Percentiles rank a stretch among this genome's conserved stretches.
Evolutionary conservation across 1,284 basidiomycete species (phyloP).

Genomic region (Sparassis latifolia): DNA sequence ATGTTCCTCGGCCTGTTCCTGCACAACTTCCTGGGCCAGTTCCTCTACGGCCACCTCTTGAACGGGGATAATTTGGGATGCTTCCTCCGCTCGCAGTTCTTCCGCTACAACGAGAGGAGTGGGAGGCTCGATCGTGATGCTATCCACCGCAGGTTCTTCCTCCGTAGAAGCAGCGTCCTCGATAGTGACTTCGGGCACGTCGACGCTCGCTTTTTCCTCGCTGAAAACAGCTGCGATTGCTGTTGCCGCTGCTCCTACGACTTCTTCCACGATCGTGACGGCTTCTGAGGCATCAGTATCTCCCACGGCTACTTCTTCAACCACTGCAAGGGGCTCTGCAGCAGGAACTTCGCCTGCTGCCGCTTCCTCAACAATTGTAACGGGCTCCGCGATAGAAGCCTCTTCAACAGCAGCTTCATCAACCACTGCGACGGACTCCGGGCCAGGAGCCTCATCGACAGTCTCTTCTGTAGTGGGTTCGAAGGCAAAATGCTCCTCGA

Average conservation of each 20-base stretch:
- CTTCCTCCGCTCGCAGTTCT: no score
- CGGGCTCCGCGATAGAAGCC: slow-evolving; percentile 1
- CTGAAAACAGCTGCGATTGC: neutral
- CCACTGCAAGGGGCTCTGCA: slow-evolving; percentile 5
- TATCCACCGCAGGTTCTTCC: neutral
- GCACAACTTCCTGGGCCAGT: no score
- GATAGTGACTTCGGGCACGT: slow-evolving; percentile 1
- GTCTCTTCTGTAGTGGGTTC: neutral
- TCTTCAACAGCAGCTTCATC: slow-evolving; percentile 5
- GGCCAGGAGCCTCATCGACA: slow-evolving; percentile 6
- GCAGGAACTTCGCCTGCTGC: slow-evolving; percentile 1
- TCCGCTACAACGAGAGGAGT: no score
- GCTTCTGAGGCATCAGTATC: neutral
- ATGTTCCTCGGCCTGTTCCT: no score
- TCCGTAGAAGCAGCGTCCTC: slow-evolving; percentile 3
- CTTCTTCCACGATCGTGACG: neutral
- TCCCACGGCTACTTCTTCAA: neutral
- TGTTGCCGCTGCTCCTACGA: neutral
- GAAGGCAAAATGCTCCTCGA: neutral
- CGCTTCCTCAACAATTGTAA: neutral
- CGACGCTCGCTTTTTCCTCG: neutral
- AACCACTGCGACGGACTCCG: neutral
- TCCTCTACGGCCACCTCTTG: no score
- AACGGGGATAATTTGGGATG: no score
- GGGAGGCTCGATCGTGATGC: no score